Evolutionary conservation across 2,329 filamentous ascomycete species (phyloP), one percentile per base, ranked within the genome.

Genomic region (Blastomyces percursus): DNA sequence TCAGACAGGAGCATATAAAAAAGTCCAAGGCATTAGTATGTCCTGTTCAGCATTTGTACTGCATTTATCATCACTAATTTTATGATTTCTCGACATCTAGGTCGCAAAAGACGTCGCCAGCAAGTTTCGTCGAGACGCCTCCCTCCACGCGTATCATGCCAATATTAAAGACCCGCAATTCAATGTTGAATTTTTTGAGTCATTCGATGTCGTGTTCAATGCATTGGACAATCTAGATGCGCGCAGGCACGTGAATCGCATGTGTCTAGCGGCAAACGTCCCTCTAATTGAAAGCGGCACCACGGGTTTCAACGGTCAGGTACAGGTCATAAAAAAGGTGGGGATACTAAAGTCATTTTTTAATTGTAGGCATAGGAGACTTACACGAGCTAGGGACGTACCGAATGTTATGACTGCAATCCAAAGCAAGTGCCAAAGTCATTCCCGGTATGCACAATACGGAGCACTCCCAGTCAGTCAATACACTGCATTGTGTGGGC

Each of bases 401-500:
- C 93, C 1, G 93, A 96, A 70, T 99, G 94, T 78, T 99, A 99
- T 75, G 94, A 99, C 72, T 99, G 94, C 78, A 89, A 86, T 16
- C 83, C 86, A 1, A 99, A 99, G 75, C 89, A 93, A 64, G 86
- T 88, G 1, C 93, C 93, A 6, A 97, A 96, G 74, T 89, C 88
- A 1, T 97, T 95, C 71, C 92, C 94, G 1, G 92, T 97, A 51
- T 99, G 94, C 78, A 99, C 94, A 1, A 97, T 99, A 69, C 86
- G 94, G 73, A 96, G 91, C 74, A 99, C 92, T 0, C 94, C 94
- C 0, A 96, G 89, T 67, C 93, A 97, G 70, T 90, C 93, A 0
- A 97, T 99, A 52, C 94, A 99, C 76, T 97, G 94, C 78, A 99
- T 99, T 65, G 93, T 99, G 1, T 99, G 94, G 94, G 93, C 85